Evolutionary conservation across 805 yeast species (phyloP), one percentile per base, ranked within the genome.

Genomic region (Pichia scutulata): DNA sequence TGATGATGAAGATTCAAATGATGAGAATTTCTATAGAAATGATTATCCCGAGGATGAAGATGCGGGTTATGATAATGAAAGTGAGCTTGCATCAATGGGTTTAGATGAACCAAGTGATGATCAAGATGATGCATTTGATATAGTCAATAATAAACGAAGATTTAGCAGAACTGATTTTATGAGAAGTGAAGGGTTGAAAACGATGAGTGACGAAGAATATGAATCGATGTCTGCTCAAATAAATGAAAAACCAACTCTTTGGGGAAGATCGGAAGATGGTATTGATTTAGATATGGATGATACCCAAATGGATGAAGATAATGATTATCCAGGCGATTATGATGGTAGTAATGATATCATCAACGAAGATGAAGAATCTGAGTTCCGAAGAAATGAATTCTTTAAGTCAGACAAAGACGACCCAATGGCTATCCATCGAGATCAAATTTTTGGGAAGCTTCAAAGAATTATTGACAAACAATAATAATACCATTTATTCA

Each of bases 1-100:
- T 0, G 93, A 85, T 56, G 89, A 86, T 59, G 92, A 86, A 54
- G 95, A 86, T 61, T 85, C 93, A 0, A 86, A 86, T 61, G 96
- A 96, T 21, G 99, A 92, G 68, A 89, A 86, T 49, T 90, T 82
- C 61, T 92, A 92, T 63, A 80, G 81, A 59, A 92, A 93, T 66
- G 98, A 92, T 61, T 92, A 92, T 61, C 98, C 98, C 0, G 96
- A 89, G 43, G 97, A 90, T 61, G 97, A 89, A 55, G 92, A 86
- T 59, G 89, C 81, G 10, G 81, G 66, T 14, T 67, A 67, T 26
- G 73, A 60, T 19, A 60, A 62, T 59, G 59, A 60, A 45, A 48
- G 54, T 26, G 74, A 61, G 13, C 58, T 59, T 55, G 58, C 58
- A 48, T 57, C 59, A 3, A 50, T 57, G 30, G 62, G 58, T 2